phyloP scores from a whole-genome alignment of 257 asterid species.

The Rhazya stricta region DNA sequence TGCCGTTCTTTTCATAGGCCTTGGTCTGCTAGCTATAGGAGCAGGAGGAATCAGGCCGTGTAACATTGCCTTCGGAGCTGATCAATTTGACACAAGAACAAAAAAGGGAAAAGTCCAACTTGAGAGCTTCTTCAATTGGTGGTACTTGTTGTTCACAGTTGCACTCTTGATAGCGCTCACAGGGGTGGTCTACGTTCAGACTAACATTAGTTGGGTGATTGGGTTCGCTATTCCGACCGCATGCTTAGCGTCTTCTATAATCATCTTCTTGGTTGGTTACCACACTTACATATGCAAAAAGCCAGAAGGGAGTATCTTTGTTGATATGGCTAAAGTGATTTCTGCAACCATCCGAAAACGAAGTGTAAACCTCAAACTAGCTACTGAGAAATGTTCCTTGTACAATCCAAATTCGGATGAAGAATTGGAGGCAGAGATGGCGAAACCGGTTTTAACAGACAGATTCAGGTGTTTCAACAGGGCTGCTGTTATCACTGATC shows the following conservation, averaged over 20 bases:
- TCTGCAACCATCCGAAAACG: slow-evolving; percentile 44
- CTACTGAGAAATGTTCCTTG: background rate
- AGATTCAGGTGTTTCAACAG: slow-evolving; percentile 44
- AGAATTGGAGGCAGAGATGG: slow-evolving; percentile 14
- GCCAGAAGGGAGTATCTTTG: slow-evolving; percentile 51
- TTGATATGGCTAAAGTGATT: slow-evolving; percentile 54
- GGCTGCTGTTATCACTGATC: slow-evolving; percentile 50
- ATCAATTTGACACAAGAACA: slow-evolving; percentile 72
- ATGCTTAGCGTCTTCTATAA: slow-evolving; percentile 50
- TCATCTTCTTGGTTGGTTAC: slow-evolving; percentile 55
- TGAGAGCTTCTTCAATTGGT: slow-evolving; percentile 82
- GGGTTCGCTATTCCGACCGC: slow-evolving; percentile 74
- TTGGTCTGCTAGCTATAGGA: slow-evolving; percentile 58
- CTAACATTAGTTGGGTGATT: slow-evolving; percentile 63
- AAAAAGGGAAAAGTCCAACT: slow-evolving; percentile 57
- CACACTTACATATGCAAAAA: slow-evolving; percentile 36
- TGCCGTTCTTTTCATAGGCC: slow-evolving; percentile 39
- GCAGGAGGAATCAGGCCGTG: slow-evolving; percentile 83
- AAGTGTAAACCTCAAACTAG: slow-evolving; percentile 14
- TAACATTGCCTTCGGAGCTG: slow-evolving; percentile 90
- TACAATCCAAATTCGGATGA: slow-evolving; percentile 26
- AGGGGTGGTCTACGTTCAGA: slow-evolving; percentile 63
- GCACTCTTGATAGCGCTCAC: slow-evolving; percentile 72
- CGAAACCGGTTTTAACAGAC: slow-evolving; percentile 1
- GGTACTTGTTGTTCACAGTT: slow-evolving; percentile 75